Evolutionary conservation across 805 yeast species (phyloP), one percentile per base, ranked within the genome.

Genomic region (Ogataea methylovora): DNA sequence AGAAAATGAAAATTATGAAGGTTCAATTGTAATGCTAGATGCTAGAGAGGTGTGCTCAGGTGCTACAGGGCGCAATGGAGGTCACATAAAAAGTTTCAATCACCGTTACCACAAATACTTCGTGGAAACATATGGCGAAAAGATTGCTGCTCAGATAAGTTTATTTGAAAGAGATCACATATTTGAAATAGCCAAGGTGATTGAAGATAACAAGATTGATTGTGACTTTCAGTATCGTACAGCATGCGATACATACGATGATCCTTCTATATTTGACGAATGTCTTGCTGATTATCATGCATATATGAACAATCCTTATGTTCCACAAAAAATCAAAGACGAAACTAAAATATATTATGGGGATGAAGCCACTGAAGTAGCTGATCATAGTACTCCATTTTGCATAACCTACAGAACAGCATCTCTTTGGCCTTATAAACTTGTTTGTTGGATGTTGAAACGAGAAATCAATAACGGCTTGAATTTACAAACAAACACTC

Each of bases 51-150:
- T 51, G 3, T 57, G 59, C 31, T 59, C 63, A 6, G 56, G 51
- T 14, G 73, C 73, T 8, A 63, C 71, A 2, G 73, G 71, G 7
- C 51, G 73, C 35, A 67, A 67, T 33, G 72, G 73, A 17, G 73
- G 73, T 1, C 73, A 67, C 42, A 42, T 69, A 32, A 61, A 64
- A 30, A 67, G 69, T 16, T 48, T 38, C 29, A 41, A 42, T 23
- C 46, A 52, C 32, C 40, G 42, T 29, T 37, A 32, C 12, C 51
- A 49, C 18, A 29, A 39, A 15, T 33, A 33, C 11, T 49, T 34
- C 31, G 35, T 34, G 10, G 17, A 28, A 13, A 33, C 39, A 32
- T 43, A 40, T 26, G 50, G 60, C 34, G 27, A 38, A 18, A 33
- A 49, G 27, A 42, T 50, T 13, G 66, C 61, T n/a, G 61, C 65